A percentile compares a stretch with the other conserved stretches of the same genome.
Evolutionary conservation across 305 asterid genomes (phyloP).

Genomic region (Fraxinus sp.): DNA sequence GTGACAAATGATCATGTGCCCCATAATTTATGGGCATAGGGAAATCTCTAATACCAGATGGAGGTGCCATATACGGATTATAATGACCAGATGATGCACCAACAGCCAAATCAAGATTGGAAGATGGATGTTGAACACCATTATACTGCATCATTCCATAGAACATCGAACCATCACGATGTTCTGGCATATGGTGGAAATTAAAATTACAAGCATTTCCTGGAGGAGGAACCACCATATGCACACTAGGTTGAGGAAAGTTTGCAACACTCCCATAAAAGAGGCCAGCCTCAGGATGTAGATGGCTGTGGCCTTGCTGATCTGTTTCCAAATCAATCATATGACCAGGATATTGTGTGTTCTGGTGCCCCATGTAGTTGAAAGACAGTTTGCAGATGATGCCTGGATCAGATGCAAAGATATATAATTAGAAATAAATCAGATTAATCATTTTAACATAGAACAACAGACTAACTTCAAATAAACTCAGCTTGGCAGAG

Average conservation of each 20-base stretch:
- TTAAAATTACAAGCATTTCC: slow-evolving; percentile 45
- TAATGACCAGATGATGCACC: slow-evolving; percentile 58
- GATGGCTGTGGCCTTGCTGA: slow-evolving; percentile 52
- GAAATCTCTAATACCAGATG: slow-evolving; percentile 39
- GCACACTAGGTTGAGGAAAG: slow-evolving; percentile 57
- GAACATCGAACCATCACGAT: slow-evolving; percentile 47
- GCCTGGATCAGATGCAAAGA: slow-evolving; percentile 44
- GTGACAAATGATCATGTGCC: slow-evolving; percentile 32
- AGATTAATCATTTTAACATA: slow-evolving; percentile 6
- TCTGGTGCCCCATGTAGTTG: slow-evolving; percentile 61
- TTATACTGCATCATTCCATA: slow-evolving; percentile 54
- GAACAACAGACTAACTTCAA: not conserved
- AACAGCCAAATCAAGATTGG: slow-evolving; percentile 52
- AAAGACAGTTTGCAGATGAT: slow-evolving; percentile 26
- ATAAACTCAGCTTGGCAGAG: slow-evolving; percentile 3
- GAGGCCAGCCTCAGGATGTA: slow-evolving; percentile 49
- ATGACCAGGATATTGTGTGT: slow-evolving; percentile 48
- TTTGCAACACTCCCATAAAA: slow-evolving; percentile 51
- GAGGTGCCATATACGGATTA: slow-evolving; percentile 36
- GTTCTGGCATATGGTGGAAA: slow-evolving; percentile 56
- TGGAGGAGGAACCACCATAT: slow-evolving; percentile 45
- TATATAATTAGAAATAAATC: not conserved
- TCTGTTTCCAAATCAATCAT: slow-evolving; percentile 55
- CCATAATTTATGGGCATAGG: slow-evolving; percentile 39
- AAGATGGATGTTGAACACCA: slow-evolving; percentile 40